These are phyloP conservation scores for Cercis canadensis DNA, from an alignment of 306 rosid species.

Conservation along the genomic window DNA sequence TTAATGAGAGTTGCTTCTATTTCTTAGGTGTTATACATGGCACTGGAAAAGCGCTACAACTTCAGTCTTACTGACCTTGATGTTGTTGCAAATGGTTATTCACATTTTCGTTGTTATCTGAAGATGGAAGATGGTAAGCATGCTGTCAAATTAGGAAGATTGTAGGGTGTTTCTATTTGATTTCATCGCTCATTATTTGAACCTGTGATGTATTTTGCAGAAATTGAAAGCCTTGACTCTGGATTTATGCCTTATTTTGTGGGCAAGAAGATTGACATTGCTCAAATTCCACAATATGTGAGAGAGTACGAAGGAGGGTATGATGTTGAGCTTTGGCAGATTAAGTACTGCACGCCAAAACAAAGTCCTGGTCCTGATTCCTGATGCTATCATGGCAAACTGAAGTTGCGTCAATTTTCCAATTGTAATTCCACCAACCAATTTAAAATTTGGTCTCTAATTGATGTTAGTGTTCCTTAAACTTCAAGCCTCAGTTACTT, in stretches of 20 bases:
- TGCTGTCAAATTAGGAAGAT: constrained; percentile 2
- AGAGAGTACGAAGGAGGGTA: constrained; percentile 71
- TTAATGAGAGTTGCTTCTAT: constrained; percentile 19
- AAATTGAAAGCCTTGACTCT: constrained; percentile 36
- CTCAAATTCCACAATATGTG: constrained; percentile 70
- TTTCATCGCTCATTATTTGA: constrained; percentile 12
- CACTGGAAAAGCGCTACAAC: constrained; percentile 89
- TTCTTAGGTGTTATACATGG: constrained; percentile 73
- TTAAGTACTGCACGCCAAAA: constrained; percentile 49
- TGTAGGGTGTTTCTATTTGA: background rate
- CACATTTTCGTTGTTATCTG: constrained; percentile 72
- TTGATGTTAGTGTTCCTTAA: background rate
- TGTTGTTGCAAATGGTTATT: constrained; percentile 83
- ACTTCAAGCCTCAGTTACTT: constrained; percentile 34
- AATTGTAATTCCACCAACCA: background rate
- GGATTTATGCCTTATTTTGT: constrained; percentile 47
- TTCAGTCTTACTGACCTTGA: constrained; percentile 81
- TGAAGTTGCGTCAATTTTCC: background rate
- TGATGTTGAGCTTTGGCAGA: constrained; percentile 86
- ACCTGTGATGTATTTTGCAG: constrained; percentile 53
- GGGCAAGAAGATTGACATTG: constrained; percentile 65
- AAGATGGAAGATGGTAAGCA: constrained; percentile 57
- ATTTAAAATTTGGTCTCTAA: background rate
- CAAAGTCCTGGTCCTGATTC: background rate
- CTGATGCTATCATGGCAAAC: background rate